A percentile compares a stretch with the other conserved stretches of the same genome.
phyloP scores from a whole-genome alignment of 2,329 filamentous ascomycete genomes.

The Calonectria pteridis region DNA sequence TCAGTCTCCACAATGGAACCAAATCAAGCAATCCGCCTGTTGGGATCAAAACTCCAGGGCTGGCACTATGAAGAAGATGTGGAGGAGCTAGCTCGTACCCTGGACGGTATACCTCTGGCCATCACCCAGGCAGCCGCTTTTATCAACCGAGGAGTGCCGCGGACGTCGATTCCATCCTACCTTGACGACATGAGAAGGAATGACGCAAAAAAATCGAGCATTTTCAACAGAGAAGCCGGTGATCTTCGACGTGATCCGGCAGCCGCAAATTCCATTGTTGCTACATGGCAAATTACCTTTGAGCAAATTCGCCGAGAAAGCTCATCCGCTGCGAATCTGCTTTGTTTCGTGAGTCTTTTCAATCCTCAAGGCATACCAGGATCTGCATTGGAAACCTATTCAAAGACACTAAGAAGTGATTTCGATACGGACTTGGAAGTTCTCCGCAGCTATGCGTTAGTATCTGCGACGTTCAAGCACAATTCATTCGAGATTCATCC shows the following conservation, averaged over 20 bases:
- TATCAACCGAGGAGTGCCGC: background rate
- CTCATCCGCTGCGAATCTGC: conserved; percentile 3
- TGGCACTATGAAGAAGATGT: background rate
- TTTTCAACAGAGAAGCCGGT: conserved; percentile 43
- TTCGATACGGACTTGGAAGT: conserved; percentile 30
- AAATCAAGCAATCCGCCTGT: background rate
- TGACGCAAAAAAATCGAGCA: conserved; percentile 40
- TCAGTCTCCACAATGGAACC: background rate
- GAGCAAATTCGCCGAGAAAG: conserved; percentile 18
- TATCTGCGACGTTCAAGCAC: background rate
- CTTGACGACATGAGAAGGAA: conserved; percentile 45
- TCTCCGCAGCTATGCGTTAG: conserved; percentile 25
- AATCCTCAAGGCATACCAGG: conserved; percentile 24
- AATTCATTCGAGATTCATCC: conserved; percentile 20
- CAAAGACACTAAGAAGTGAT: background rate
- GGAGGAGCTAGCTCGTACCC: background rate
- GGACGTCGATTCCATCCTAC: conserved; percentile 46
- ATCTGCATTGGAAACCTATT: background rate
- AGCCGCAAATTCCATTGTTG: conserved; percentile 26
- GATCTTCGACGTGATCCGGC: conserved; percentile 32
- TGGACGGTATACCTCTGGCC: conserved; percentile 8
- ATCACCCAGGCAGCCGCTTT: conserved; percentile 9
- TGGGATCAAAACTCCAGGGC: background rate
- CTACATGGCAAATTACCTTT: conserved; percentile 28
- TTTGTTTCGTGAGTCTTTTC: conserved; percentile 35